These are phyloP conservation scores for Rhodomyrtus psidioides DNA, from an alignment of 441 rosid species.

Conservation along the genomic window DNA sequence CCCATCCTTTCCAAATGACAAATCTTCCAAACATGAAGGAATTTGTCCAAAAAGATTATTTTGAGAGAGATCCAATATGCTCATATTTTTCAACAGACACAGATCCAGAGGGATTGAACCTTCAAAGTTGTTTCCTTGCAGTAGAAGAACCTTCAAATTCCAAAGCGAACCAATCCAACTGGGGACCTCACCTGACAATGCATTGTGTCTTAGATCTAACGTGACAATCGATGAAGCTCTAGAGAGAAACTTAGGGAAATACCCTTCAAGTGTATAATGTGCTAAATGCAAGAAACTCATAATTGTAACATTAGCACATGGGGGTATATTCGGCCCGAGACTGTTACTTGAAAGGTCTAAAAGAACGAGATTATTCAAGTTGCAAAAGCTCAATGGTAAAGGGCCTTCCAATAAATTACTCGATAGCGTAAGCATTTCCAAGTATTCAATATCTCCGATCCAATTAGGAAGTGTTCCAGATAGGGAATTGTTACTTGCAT, in stretches of 20 bases:
- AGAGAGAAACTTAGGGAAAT: too few species aligned
- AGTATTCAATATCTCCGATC: accelerated
- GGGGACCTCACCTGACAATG: not conserved
- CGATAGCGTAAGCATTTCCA: accelerated
- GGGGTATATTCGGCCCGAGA: not conserved
- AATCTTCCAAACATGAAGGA: too few species aligned
- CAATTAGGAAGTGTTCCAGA: not conserved
- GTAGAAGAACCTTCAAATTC: too few species aligned
- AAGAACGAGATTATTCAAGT: accelerated
- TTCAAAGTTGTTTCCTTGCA: too few species aligned
- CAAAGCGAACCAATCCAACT: not conserved
- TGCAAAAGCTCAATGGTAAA: not conserved
- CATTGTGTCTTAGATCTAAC: not conserved
- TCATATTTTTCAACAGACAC: too few species aligned
- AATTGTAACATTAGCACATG: not conserved
- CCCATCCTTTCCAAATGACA: not conserved
- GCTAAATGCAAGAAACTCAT: too few species aligned
- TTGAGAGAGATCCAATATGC: too few species aligned
- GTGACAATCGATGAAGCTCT: not conserved
- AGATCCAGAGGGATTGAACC: too few species aligned
- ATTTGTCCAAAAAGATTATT: too few species aligned
- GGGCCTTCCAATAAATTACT: not conserved
- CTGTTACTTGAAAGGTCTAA: not conserved
- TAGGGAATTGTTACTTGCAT: not conserved
- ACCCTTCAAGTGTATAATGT: too few species aligned